These are phyloP conservation scores for Malbranchea zuffiana DNA, from an alignment of 2,329 filamentous ascomycete genomes.

Conservation along the genomic window DNA sequence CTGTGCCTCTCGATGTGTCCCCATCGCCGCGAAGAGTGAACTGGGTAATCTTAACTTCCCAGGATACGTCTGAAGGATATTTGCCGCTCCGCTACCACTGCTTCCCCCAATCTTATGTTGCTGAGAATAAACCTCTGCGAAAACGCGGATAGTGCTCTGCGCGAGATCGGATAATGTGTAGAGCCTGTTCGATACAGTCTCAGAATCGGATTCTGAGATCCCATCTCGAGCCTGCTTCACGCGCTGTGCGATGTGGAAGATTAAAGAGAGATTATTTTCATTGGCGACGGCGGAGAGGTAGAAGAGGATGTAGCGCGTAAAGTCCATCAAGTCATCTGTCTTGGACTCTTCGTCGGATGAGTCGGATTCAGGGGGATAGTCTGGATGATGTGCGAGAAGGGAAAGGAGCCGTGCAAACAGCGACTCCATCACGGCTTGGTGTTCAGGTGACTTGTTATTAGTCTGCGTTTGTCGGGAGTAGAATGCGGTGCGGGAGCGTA, in stretches of 20 bases:
- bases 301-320: slow-evolving; percentile 80
- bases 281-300: slow-evolving; percentile 75
- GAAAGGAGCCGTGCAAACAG: slow-evolving; percentile 74
- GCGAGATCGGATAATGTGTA: slow-evolving; percentile 83
- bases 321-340: slow-evolving; percentile 57
- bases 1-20: slow-evolving; percentile 67
- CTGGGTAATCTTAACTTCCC: slow-evolving; percentile 70
- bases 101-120: slow-evolving; percentile 35
- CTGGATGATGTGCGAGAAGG: slow-evolving; percentile 84
- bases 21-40: slow-evolving; percentile 64
- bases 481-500: slow-evolving; percentile 64
- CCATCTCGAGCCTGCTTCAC: slow-evolving; percentile 83
- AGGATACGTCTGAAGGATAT: slow-evolving; percentile 67
- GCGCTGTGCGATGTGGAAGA: slow-evolving; percentile 84
- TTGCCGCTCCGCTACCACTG: slow-evolving; percentile 25
- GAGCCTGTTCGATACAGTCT: slow-evolving; percentile 40
- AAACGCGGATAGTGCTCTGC: slow-evolving; percentile 69
- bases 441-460: slow-evolving; percentile 30
- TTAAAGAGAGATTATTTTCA: slow-evolving; percentile 74
- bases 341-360: slow-evolving; percentile 36
- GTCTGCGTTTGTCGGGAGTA: slow-evolving; percentile 43
- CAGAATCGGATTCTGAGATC: slow-evolving; percentile 45
- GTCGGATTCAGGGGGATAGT: slow-evolving; percentile 49
- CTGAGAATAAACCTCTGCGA: slow-evolving; percentile 78
- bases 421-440: slow-evolving; percentile 62